Evolutionary conservation across 768 basidiomycete genomes (phyloP), one percentile per base, ranked within the genome.

Genomic region (Suillus subluteus): DNA sequence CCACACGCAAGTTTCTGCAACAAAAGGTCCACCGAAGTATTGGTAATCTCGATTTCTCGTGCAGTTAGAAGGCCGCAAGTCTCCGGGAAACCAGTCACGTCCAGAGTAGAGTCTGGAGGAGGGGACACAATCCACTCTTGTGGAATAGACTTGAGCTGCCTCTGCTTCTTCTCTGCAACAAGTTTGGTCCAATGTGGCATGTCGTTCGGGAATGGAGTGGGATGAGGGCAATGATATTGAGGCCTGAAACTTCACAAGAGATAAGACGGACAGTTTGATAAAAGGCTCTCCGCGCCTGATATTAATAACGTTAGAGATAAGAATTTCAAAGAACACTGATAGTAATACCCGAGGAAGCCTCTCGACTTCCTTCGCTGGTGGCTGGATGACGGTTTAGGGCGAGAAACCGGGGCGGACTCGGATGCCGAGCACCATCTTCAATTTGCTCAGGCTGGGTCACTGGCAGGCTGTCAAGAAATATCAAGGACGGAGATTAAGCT

Each of bases 41-140:
- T 81, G 2, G 91, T 91, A 44, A 92, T 91, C 66, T 83, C 82
- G 21, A 91, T 69, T 69, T 92, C 89, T 38, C 74, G 79, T 2
- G 73, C 65, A 7, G 84, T 83, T 35, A 95, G 81, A n/a, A 93
- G 72, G 4, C 88, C 88, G 70, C 83, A 87, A 9, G 78, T 76
- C 66, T 79, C 79, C 7, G 91, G 89, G 50, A 91, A 76, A 52
- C 79, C 73, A 7, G 80, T 79, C 46, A 93, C 87, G 70, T 88
- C 82, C 62, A 83, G 81, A 7, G 80, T 75, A 16, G 81, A 76
- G 23, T 79, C 74, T 2, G 84, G 72, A 21, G 88, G 88, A 50
- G 80, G 71, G 5, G 73, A 67, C 58, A 90, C 78, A 46, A 86
- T 68, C 91, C 91, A 94, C 64, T 87, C 86, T 65, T 81, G 78